These are phyloP conservation scores for Paramyrothecium roridum DNA, from an alignment of 2,329 filamentous ascomycete species.

Conservation along the genomic window DNA sequence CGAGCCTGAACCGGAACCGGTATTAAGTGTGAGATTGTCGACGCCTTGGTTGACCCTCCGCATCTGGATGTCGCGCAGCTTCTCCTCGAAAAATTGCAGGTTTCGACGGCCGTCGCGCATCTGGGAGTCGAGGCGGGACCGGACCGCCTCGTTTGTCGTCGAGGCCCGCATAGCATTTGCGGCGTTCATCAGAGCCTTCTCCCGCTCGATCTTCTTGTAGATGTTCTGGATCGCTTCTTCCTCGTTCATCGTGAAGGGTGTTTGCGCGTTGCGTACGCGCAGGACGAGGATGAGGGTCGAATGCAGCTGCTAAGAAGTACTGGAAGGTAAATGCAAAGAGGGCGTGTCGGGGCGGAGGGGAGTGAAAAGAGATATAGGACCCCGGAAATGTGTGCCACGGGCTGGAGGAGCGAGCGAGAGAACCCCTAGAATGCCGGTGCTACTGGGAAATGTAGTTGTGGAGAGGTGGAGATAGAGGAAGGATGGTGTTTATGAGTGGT, in stretches of 20 bases:
- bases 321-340: neutral
- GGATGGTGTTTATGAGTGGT: conserved; percentile 19
- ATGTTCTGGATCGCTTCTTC: conserved; percentile 72
- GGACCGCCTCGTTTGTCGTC: conserved; percentile 88
- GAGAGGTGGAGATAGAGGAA: conserved; percentile 12
- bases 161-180: conserved; percentile 94
- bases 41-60: conserved; percentile 69
- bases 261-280: conserved; percentile 36
- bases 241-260: conserved; percentile 55
- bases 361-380: conserved; percentile 4
- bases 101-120: conserved; percentile 92
- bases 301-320: neutral
- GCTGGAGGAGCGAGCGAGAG: neutral
- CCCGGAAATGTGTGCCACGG: neutral
- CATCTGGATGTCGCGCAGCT: conserved; percentile 82
- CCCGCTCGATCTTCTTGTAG: conserved; percentile 94
- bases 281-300: conserved; percentile 16
- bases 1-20: conserved; percentile 15
- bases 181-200: conserved; percentile 91
- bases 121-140: conserved; percentile 86
- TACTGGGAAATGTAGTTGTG: conserved; percentile 1
- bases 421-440: neutral
- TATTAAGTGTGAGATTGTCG: conserved; percentile 63
- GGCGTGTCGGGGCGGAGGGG: conserved; percentile 5
- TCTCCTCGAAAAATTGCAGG: conserved; percentile 93